These are phyloP conservation scores for Populus simonii DNA, from an alignment of 345 rosid genomes.

Conservation along the genomic window DNA sequence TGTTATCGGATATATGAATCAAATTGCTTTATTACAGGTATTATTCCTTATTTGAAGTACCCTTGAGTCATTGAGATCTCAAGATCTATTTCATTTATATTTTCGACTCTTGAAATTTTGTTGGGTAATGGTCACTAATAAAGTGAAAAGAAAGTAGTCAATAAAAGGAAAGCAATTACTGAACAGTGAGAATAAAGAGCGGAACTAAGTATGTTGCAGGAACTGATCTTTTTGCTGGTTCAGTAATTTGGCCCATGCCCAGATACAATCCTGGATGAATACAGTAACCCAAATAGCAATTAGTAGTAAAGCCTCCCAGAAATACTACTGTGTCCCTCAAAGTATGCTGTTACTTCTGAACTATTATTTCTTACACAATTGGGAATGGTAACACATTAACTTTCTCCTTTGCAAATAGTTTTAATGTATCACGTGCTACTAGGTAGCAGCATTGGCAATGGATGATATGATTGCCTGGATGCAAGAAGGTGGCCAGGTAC, in stretches of 20 bases:
- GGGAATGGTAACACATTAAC: slow-evolving; percentile 46
- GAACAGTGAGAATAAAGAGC: background rate
- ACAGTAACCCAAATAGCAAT: background rate
- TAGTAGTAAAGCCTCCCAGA: background rate
- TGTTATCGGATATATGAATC: background rate
- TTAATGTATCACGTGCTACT: slow-evolving; percentile 75
- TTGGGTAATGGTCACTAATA: background rate
- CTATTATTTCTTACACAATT: slow-evolving; percentile 23
- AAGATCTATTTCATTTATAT: background rate
- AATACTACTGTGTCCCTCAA: background rate
- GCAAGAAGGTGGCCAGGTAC: slow-evolving; percentile 99
- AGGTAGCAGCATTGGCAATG: slow-evolving; percentile 99
- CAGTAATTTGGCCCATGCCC: background rate
- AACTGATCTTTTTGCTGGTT: background rate
- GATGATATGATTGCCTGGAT: slow-evolving; percentile 99
- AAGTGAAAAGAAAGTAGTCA: background rate
- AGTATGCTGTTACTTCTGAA: slow-evolving; percentile 11
- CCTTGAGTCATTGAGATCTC: slow-evolving; percentile 6
- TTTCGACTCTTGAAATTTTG: background rate
- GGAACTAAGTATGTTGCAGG: background rate
- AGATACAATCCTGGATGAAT: background rate
- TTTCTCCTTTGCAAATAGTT: slow-evolving; percentile 65
- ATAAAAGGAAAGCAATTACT: background rate
- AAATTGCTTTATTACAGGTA: background rate
- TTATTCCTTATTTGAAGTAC: background rate